Evolutionary conservation across 2,329 filamentous ascomycete genomes (phyloP).

Genomic region (Alternaria dauci): DNA sequence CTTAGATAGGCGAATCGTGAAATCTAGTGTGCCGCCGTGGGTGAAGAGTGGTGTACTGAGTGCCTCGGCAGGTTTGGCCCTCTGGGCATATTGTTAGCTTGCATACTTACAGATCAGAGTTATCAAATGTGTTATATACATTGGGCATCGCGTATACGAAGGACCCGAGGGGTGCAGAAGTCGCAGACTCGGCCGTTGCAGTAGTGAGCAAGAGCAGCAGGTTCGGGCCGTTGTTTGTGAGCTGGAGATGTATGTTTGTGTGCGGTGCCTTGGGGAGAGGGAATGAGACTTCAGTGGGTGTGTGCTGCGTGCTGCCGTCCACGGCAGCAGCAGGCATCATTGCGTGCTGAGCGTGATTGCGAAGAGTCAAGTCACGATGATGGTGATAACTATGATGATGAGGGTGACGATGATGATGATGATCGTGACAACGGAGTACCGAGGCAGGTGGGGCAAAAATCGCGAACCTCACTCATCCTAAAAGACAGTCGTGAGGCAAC

Average conservation of each 20-base stretch:
- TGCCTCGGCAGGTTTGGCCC: constrained; percentile 62
- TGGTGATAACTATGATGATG: not conserved
- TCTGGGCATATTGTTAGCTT: constrained; percentile 38
- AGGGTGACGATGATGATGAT: not conserved
- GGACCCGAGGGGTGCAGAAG: constrained; percentile 70
- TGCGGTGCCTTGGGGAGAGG: constrained; percentile 64
- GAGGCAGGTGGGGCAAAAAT: constrained; percentile 12
- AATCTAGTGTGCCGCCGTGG: constrained; percentile 80
- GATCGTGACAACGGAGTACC: not conserved
- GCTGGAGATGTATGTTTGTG: constrained; percentile 66
- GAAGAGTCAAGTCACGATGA: constrained; percentile 2
- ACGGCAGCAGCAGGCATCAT: constrained; percentile 30
- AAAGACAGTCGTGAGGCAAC: not conserved
- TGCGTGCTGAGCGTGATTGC: not conserved
- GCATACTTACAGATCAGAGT: not conserved
- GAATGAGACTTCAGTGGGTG: constrained; percentile 64
- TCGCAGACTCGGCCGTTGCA: constrained; percentile 52
- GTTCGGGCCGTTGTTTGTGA: constrained; percentile 63
- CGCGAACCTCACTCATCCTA: not conserved
- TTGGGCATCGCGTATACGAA: constrained; percentile 95
- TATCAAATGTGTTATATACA: constrained; percentile 59
- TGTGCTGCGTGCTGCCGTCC: constrained; percentile 30
- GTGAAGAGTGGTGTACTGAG: constrained; percentile 82
- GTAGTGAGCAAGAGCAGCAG: constrained; percentile 66
- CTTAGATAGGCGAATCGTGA: constrained; percentile 84